These are phyloP conservation scores for Ambrosia hybrid DNA, from an alignment of 140 eudicot genomes.

Conservation along the genomic window DNA sequence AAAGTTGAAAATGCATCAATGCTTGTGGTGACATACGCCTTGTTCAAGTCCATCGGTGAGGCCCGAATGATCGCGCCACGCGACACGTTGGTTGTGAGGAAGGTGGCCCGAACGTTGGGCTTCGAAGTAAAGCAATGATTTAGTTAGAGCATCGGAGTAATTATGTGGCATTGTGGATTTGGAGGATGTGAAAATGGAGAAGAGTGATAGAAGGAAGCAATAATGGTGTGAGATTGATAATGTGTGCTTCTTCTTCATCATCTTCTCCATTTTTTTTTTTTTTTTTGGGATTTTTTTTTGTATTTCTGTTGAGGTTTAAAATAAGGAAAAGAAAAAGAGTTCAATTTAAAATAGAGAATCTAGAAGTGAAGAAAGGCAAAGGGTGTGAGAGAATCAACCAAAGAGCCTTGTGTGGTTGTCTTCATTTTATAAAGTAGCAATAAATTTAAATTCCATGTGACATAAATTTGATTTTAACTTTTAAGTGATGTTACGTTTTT, in stretches of 20 bases:
- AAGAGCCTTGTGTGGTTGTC: not conserved
- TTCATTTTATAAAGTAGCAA: not conserved
- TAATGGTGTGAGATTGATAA: slow-evolving; percentile 15
- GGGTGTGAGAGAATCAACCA: slow-evolving; percentile 1
- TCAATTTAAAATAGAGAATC: not conserved
- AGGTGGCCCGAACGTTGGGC: slow-evolving; percentile 82
- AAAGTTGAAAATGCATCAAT: not conserved
- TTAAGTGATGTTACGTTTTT: no score
- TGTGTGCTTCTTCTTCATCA: slow-evolving; percentile 12
- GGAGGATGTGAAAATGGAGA: slow-evolving; percentile 30
- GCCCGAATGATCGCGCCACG: slow-evolving; percentile 74
- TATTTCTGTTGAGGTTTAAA: not conserved
- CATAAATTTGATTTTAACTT: not conserved
- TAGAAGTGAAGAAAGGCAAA: not conserved
- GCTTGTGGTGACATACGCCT: slow-evolving; percentile 39
- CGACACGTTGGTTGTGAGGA: slow-evolving; percentile 64
- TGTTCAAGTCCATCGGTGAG: slow-evolving; percentile 73
- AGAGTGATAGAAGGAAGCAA: slow-evolving; percentile 25
- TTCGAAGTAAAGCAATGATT: slow-evolving; percentile 66
- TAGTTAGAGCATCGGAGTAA: slow-evolving; percentile 59
- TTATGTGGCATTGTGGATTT: slow-evolving; percentile 29
- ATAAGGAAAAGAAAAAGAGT: not conserved
- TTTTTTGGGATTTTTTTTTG: not conserved
- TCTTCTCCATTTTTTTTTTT: slow-evolving; percentile 18
- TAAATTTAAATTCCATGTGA: not conserved